phyloP scores from a whole-genome alignment of 768 basidiomycete species.

The Dictyophora rubrovolvata region DNA sequence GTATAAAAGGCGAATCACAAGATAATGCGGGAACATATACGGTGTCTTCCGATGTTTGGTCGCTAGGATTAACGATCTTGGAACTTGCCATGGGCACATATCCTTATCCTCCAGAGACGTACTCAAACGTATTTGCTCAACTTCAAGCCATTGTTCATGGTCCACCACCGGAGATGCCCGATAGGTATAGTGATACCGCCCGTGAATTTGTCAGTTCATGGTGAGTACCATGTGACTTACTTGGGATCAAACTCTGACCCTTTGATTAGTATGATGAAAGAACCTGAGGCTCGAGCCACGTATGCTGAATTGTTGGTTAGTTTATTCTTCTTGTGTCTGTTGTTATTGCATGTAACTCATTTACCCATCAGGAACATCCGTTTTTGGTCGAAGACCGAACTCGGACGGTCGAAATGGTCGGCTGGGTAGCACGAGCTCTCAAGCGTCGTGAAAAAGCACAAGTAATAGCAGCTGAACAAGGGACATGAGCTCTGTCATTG shows the following conservation, averaged over 20 bases:
- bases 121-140: constrained; percentile 94
- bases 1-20: constrained; percentile 90
- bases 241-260: neutral
- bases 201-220: constrained; percentile 77
- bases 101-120: constrained; percentile 96
- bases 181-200: constrained; percentile 55
- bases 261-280: constrained; percentile 49
- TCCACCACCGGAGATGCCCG: constrained; percentile 79
- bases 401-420: constrained; percentile 71
- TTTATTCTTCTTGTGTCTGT: constrained; percentile 10
- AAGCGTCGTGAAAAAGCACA: constrained; percentile 16
- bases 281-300: constrained; percentile 66
- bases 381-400: constrained; percentile 56
- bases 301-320: constrained; percentile 74
- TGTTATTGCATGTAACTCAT: neutral
- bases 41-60: constrained; percentile 97
- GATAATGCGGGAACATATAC: constrained; percentile 84
- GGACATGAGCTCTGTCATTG: neutral
- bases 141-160: constrained; percentile 94
- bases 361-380: constrained; percentile 50
- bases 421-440: constrained; percentile 60
- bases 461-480: neutral
- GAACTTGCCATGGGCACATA: constrained; percentile 84
- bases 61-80: constrained; percentile 86
- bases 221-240: constrained; percentile 17